These are phyloP conservation scores for Sugiyamaella castrensis DNA, from an alignment of 1,139 yeast genomes.

Conservation along the genomic window DNA sequence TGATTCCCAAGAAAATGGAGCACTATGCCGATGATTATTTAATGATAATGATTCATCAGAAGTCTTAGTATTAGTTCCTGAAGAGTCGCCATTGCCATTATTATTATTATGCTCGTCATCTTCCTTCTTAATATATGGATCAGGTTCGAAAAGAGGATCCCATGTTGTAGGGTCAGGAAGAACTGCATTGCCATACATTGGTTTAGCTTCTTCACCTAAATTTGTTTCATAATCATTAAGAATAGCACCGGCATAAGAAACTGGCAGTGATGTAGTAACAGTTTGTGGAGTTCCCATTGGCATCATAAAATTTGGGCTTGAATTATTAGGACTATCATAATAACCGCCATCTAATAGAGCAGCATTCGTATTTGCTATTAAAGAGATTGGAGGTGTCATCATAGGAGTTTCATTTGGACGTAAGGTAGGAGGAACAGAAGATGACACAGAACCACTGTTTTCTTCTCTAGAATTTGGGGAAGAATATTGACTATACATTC, in stretches of 20 bases:
- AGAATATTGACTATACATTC: conserved; percentile 7
- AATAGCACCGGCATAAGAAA: background rate
- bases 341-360: conserved; percentile 4
- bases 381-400: conserved; percentile 15
- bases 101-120: background rate
- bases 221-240: background rate
- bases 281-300: conserved; percentile 5
- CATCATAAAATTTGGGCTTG: conserved; percentile 1
- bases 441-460: background rate
- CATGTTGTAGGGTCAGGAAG: conserved; percentile 13
- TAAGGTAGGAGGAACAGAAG: conserved; percentile 4
- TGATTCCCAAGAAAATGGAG: too few species aligned
- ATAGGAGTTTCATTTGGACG: conserved; percentile 13
- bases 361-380: conserved; percentile 4
- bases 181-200: conserved; percentile 11
- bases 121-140: conserved; percentile 3
- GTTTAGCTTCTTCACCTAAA: conserved; percentile 14
- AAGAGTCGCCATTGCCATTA: background rate
- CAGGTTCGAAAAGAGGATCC: conserved; percentile 10
- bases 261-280: background rate
- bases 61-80: too few species aligned
- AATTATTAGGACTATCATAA: background rate
- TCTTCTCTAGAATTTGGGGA: background rate
- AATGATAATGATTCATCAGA: too few species aligned
- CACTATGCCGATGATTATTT: too few species aligned